Conservation (phyloP, 2,329 filamentous ascomycete genomes). For the Onygenales sp. region DNA sequence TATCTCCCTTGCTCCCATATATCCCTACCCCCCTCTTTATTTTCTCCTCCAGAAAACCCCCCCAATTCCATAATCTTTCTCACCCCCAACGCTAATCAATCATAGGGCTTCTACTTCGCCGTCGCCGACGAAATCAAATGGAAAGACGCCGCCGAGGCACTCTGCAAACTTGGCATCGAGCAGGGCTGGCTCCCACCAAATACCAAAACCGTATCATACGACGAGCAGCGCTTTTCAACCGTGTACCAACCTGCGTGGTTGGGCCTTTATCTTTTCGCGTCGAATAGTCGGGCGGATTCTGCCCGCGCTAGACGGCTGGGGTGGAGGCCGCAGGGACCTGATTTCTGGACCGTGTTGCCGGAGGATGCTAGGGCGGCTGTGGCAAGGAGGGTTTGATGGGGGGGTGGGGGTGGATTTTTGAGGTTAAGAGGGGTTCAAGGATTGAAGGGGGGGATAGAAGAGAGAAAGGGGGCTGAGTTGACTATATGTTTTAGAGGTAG, state of each 20-base stretch:
- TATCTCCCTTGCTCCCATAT: not conserved
- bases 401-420: not conserved
- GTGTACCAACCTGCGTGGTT: not conserved
- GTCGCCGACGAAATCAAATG: constrained; percentile 4
- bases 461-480: not conserved
- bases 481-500: not conserved
- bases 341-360: constrained; percentile 5
- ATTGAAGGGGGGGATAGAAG: not conserved
- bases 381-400: not conserved
- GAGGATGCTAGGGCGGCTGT: constrained; percentile 7
- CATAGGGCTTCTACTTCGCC: constrained; percentile 8
- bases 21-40: not conserved
- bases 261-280: constrained; percentile 4
- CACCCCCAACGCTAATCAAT: too few species aligned
- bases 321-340: constrained; percentile 6
- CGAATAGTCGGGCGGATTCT: constrained; percentile 6
- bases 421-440: not conserved
- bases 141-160: constrained; percentile 6
- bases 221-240: constrained; percentile 1
- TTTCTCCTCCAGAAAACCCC: not conserved
- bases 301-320: constrained; percentile 4
- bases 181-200: constrained; percentile 7
- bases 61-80: too few species aligned
- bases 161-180: constrained; percentile 5
- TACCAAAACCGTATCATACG: constrained; percentile 5